Conservation (phyloP, 2,329 filamentous ascomycete genomes). For the Aspergillus tubingensis region DNA sequence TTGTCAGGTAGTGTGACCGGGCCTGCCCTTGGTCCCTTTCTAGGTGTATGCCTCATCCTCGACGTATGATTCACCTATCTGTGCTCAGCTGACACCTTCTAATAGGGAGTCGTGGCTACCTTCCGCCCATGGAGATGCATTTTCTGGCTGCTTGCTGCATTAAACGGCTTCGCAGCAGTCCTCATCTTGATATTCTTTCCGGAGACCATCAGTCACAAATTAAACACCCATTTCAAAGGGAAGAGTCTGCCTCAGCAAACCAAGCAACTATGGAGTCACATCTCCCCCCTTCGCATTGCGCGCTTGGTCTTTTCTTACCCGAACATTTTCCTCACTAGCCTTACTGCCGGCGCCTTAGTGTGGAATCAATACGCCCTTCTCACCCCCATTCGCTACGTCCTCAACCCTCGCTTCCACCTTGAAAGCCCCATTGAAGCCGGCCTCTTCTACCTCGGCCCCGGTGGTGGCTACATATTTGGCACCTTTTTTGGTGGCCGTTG, state of each 20-base stretch:
- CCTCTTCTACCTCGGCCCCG: slow-evolving; percentile 74
- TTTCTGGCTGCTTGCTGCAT: slow-evolving; percentile 73
- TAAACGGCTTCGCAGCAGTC: slow-evolving; percentile 61
- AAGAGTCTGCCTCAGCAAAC: slow-evolving; percentile 54
- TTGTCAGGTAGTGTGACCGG: slow-evolving; percentile 70
- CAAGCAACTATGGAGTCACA: slow-evolving; percentile 60
- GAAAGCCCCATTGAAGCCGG: slow-evolving; percentile 67
- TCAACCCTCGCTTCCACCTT: slow-evolving; percentile 73
- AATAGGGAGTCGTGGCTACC: slow-evolving; percentile 73
- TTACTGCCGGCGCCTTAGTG: slow-evolving; percentile 64
- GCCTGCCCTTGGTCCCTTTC: slow-evolving; percentile 62
- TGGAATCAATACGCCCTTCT: slow-evolving; percentile 75
- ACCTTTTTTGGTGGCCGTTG: slow-evolving; percentile 72
- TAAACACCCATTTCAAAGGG: slow-evolving; percentile 62
- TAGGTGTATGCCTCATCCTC: slow-evolving; percentile 31
- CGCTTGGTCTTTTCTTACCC: slow-evolving; percentile 66
- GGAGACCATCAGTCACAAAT: slow-evolving; percentile 70
- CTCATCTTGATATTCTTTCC: slow-evolving; percentile 68
- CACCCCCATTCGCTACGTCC: slow-evolving; percentile 69
- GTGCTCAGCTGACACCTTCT: slow-evolving; percentile 46
- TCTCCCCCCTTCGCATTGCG: slow-evolving; percentile 66
- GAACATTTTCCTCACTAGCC: slow-evolving; percentile 64
- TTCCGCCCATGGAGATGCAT: slow-evolving; percentile 72
- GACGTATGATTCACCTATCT: neutral
- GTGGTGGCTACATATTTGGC: slow-evolving; percentile 67